Evolutionary conservation across 495 filamentous ascomycete genomes (phyloP).

Genomic region (Lophiotrema nucula): DNA sequence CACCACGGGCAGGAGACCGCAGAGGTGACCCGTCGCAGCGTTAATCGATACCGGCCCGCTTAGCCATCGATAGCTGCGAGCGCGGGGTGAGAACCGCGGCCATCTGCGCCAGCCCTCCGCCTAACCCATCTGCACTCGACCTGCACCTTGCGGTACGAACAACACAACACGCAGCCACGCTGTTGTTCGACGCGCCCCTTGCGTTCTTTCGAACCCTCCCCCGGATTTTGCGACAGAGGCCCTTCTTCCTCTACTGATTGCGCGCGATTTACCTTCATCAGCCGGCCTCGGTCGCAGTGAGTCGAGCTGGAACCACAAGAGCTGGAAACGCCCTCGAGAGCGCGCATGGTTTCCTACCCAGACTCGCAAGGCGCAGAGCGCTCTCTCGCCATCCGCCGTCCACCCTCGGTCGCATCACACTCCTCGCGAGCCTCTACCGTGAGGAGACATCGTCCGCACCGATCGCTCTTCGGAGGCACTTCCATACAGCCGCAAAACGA

Average conservation of each 20-base stretch:
- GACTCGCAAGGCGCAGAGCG: constrained; percentile 55
- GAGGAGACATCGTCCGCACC: constrained; percentile 67
- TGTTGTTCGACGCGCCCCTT: constrained; percentile 20
- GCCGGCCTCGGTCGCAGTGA: background rate
- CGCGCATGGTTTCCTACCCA: constrained; percentile 57
- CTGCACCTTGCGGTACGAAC: constrained; percentile 28
- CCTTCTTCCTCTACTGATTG: no score
- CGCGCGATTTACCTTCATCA: no score
- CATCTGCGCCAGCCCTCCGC: constrained; percentile 9
- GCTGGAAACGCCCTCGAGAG: background rate
- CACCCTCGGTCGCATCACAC: constrained; percentile 62
- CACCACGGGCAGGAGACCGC: background rate
- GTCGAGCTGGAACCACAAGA: background rate
- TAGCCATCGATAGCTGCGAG: background rate
- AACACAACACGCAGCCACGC: constrained; percentile 36
- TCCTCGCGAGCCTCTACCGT: constrained; percentile 56
- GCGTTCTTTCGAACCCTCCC: background rate
- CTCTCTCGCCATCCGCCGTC: constrained; percentile 50
- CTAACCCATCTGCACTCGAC: constrained; percentile 19
- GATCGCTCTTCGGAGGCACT: constrained; percentile 74
- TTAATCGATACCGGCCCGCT: constrained; percentile 1
- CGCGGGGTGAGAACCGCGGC: constrained; percentile 8
- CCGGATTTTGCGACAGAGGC: background rate
- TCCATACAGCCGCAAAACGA: constrained; percentile 77
- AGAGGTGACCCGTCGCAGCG: constrained; percentile 3